Percentiles rank a stretch among this genome's conserved stretches.
These are phyloP conservation scores for Psilocybe sp. DNA, from an alignment of 768 basidiomycete species.

Conservation along the genomic window DNA sequence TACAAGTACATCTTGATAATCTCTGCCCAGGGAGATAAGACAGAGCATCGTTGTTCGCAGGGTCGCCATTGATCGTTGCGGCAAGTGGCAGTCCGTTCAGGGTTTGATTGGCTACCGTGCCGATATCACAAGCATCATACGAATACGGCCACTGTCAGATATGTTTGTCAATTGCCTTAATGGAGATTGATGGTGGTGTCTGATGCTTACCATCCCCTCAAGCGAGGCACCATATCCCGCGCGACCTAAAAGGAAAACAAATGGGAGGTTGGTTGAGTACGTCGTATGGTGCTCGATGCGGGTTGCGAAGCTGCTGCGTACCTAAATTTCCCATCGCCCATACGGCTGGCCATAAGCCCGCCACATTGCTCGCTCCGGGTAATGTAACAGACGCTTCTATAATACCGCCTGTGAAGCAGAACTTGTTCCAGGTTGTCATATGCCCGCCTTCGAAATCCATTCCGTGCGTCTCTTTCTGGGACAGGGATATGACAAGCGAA, in stretches of 20 bases:
- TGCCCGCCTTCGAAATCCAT: slow-evolving; percentile 73
- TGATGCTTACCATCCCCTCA: slow-evolving; percentile 62
- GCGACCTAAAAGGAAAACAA: slow-evolving; percentile 43
- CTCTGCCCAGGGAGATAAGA: slow-evolving; percentile 89
- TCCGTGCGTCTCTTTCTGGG: slow-evolving; percentile 60
- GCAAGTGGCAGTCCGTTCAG: slow-evolving; percentile 59
- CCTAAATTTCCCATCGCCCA: slow-evolving; percentile 83
- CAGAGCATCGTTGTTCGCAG: slow-evolving; percentile 46
- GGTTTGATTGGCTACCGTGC: slow-evolving; percentile 86
- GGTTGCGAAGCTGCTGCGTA: slow-evolving; percentile 18
- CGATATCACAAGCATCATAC: slow-evolving; percentile 88
- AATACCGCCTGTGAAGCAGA: slow-evolving; percentile 90
- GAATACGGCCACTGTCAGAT: slow-evolving; percentile 71
- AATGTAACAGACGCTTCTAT: slow-evolving; percentile 67
- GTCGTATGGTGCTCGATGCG: neutral
- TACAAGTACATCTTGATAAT: slow-evolving; percentile 86
- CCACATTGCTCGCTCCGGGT: slow-evolving; percentile 63
- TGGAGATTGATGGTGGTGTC: neutral
- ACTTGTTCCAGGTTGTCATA: slow-evolving; percentile 81
- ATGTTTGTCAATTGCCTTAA: slow-evolving; percentile 3
- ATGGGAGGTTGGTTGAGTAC: neutral
- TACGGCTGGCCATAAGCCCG: slow-evolving; percentile 76
- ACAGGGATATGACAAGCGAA: slow-evolving; percentile 72
- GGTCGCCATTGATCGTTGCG: slow-evolving; percentile 62
- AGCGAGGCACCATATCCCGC: slow-evolving; percentile 86